phyloP scores from a whole-genome alignment of 2,329 filamentous ascomycete genomes.

The Ophiostoma australiae region DNA sequence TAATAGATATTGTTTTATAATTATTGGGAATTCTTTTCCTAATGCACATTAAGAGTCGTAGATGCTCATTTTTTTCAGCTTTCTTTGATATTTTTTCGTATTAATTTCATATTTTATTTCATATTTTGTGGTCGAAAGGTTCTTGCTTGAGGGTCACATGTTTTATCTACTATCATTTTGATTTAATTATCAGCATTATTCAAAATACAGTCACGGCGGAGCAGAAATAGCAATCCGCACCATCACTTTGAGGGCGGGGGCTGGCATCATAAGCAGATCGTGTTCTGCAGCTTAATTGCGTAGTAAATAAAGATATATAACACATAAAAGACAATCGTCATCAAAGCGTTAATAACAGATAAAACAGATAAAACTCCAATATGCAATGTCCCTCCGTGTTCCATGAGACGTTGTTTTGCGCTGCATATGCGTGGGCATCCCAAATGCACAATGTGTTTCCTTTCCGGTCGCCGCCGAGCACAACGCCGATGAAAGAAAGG shows the following conservation, averaged over 20 bases:
- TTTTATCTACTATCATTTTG: no score
- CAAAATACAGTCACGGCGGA: no score
- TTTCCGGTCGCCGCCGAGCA: neutral
- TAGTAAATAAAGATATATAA: neutral
- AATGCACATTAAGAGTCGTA: no score
- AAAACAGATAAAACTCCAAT: neutral
- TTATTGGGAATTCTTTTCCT: no score
- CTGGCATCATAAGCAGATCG: neutral
- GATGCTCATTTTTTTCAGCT: no score
- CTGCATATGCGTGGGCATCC: neutral
- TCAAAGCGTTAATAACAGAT: neutral
- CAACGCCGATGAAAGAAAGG: neutral
- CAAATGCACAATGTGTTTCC: conserved; percentile 10
- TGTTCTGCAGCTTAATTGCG: neutral
- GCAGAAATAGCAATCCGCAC: neutral
- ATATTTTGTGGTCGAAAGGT: no score
- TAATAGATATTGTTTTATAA: no score
- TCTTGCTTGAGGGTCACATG: no score
- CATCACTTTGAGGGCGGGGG: neutral
- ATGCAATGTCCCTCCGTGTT: conserved; percentile 6
- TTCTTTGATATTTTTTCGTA: no score
- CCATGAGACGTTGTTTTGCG: neutral
- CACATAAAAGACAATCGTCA: neutral
- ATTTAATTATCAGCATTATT: no score
- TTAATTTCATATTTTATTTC: no score